These are phyloP conservation scores for Blastobotrys ciferrii DNA, from an alignment of 1,139 yeast genomes.

Conservation along the genomic window DNA sequence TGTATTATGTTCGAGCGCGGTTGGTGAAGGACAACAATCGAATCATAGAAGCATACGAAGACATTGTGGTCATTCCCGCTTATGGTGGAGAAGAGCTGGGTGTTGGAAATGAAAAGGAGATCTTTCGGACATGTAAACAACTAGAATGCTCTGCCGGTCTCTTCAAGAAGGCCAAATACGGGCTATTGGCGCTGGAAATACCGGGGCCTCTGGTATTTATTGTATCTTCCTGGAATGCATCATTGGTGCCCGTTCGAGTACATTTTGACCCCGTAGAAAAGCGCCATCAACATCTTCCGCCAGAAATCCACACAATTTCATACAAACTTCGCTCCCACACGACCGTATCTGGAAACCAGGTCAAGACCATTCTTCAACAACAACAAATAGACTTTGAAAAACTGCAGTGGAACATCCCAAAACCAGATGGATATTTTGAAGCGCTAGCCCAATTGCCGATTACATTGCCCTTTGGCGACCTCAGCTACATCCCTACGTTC, in stretches of 20 bases:
- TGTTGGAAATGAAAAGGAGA: neutral
- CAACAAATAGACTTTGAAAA: neutral
- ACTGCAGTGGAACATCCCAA: constrained; percentile 3
- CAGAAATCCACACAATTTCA: neutral
- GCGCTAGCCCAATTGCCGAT: neutral
- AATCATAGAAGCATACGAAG: neutral
- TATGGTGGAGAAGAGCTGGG: neutral
- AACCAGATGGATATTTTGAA: constrained; percentile 1
- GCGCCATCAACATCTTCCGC: neutral
- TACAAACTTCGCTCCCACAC: constrained; percentile 1
- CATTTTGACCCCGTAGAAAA: neutral
- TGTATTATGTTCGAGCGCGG: constrained; percentile 1
- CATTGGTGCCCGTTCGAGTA: neutral
- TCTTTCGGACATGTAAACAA: neutral
- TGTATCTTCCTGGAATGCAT: neutral
- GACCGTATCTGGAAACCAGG: neutral
- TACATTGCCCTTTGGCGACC: neutral
- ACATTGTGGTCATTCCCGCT: neutral
- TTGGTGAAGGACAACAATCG: neutral
- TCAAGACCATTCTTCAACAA: neutral
- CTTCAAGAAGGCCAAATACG: neutral
- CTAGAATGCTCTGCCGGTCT: neutral
- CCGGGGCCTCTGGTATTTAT: neutral
- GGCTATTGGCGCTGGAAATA: neutral
- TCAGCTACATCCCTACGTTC: neutral